Evolutionary conservation across 108 stramenopile species (phyloP).

Genomic region (Pseudonitzschia delicatissima): DNA sequence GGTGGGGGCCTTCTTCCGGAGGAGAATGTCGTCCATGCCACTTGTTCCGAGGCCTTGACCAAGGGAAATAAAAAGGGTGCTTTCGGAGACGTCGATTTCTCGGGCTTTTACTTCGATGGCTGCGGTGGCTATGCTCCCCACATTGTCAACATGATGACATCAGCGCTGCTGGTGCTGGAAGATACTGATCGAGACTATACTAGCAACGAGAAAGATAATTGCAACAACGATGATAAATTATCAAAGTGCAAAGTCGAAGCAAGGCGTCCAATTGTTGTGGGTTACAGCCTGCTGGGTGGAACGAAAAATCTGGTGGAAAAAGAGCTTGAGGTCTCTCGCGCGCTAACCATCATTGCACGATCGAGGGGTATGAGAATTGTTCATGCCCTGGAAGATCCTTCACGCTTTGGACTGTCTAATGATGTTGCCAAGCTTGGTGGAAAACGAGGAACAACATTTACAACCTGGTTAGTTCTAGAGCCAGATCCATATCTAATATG

Average conservation of each 20-base stretch:
- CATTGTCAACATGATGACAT: conserved; percentile 43
- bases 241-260: no score
- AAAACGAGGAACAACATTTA: neutral
- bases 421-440: neutral
- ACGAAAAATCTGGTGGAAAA: conserved; percentile 39
- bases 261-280: conserved; percentile 31
- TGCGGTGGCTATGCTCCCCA: conserved; percentile 45
- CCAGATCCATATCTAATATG: no score
- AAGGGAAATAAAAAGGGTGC: neutral
- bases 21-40: conserved; percentile 35
- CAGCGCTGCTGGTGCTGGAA: conserved; percentile 31
- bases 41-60: conserved; percentile 34
- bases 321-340: conserved; percentile 31
- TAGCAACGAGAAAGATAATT: neutral
- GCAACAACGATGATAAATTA: neutral
- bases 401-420: conserved; percentile 9
- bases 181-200: neutral
- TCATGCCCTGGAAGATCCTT: conserved; percentile 42
- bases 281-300: conserved; percentile 48
- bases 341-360: conserved; percentile 30
- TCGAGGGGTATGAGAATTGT: conserved; percentile 32
- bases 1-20: conserved; percentile 15
- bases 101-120: conserved; percentile 52
- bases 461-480: neutral
- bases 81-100: conserved; percentile 17